Evolutionary conservation across 2,329 filamentous ascomycete genomes (phyloP), one percentile per base, ranked within the genome.

Genomic region (Mycosphaerella arachidis): DNA sequence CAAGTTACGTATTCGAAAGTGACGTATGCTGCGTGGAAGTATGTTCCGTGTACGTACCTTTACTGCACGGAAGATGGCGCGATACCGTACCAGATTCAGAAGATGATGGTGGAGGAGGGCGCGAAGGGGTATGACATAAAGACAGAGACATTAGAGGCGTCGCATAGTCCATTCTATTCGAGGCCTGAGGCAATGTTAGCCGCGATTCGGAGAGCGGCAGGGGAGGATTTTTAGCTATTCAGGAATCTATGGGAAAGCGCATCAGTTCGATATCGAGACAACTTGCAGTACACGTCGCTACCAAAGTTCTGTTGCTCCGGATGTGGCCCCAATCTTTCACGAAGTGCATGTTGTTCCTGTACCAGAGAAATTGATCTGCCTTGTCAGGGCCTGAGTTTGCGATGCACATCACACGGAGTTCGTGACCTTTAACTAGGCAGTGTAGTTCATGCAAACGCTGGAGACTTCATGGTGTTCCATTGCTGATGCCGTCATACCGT

Each of bases 121-220:
- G 51, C 31, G 30, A 24, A 40, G 31, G 4, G 37, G 30, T 37
- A 40, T 40, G 51, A 31, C 2, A 40, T 40, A 4, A 53, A 16
- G 51, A 53, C 51, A 12, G 51, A 53, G 51, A 53, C 51, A 16
- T 1, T 40, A 16, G 51, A 53, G n/a, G 51, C 31, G 8, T 6
- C 10, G 1, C 31, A 40, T 37, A 53, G 51, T 53, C 51, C 51
- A n/a, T 40, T 53, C 18, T 40, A 53, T 53, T 53, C 51, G 30
- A 20, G n/a, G 30, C 51, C 51, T 18, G 31, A 40, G 33, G 51
- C 24, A 12, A 12, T 53, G 30, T 24, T 37, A 16, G 30, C 13
- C 18, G 51, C n/a, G 31, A 53, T 53, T 24, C n/a, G 51, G n/a
- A 53, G 51, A 27, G 51, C 51, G 30, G 51, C 51, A 40, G 51